phyloP scores from a whole-genome alignment of 2,329 filamentous ascomycete species.

The Fusarium brevicatenulatum region DNA sequence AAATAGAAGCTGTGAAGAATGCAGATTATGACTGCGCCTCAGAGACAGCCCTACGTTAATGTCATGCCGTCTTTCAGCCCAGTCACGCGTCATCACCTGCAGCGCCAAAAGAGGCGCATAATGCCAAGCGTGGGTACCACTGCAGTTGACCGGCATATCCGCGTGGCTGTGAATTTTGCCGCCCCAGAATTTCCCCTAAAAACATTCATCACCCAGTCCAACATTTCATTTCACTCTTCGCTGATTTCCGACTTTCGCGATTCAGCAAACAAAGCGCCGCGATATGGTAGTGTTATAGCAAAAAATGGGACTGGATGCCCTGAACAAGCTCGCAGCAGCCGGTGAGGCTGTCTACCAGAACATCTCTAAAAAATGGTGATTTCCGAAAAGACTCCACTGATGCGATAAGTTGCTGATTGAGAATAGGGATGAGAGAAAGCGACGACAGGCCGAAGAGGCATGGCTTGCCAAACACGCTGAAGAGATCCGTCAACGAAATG shows the following conservation, averaged over 20 bases:
- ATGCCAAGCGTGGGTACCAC: constrained; percentile 19
- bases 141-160: constrained; percentile 7
- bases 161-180: constrained; percentile 29
- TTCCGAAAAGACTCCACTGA: no score
- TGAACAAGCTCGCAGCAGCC: constrained; percentile 20
- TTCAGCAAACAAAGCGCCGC: no score
- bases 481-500: constrained; percentile 35
- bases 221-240: no score
- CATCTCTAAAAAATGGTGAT: constrained; percentile 35
- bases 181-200: constrained; percentile 9
- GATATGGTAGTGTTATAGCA: constrained; percentile 13
- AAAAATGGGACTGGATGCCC: constrained; percentile 35
- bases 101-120: constrained; percentile 19
- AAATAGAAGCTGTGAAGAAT: not conserved
- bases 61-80: not conserved
- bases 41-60: not conserved
- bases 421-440: constrained; percentile 25
- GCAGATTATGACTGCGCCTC: not conserved
- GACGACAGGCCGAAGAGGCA: not conserved
- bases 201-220: not conserved
- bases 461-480: constrained; percentile 13
- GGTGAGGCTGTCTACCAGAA: constrained; percentile 33
- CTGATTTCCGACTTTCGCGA: no score
- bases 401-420: not conserved
- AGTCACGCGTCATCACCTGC: constrained; percentile 16